These are phyloP conservation scores for Bauhinia variegata DNA, from an alignment of 306 rosid genomes.

Conservation along the genomic window DNA sequence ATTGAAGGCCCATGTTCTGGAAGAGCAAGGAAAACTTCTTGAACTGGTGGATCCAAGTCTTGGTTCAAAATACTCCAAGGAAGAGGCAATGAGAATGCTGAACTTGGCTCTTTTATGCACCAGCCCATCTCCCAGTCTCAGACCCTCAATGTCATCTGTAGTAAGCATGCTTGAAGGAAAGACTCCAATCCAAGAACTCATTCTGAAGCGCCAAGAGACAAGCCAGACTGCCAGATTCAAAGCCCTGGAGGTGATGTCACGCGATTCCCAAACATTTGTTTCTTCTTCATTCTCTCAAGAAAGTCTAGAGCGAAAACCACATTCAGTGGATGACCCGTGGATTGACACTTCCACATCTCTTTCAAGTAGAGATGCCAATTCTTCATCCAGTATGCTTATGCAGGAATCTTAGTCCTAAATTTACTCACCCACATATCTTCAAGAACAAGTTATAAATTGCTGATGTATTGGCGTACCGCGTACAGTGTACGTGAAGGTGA, in stretches of 20 bases:
- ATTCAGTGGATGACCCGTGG: slow-evolving; percentile 66
- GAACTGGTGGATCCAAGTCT: slow-evolving; percentile 77
- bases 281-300: slow-evolving; percentile 53
- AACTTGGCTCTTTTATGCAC: slow-evolving; percentile 78
- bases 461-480: no score
- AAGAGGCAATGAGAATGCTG: slow-evolving; percentile 78
- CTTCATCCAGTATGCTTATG: slow-evolving; percentile 49
- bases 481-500: no score
- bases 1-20: slow-evolving; percentile 74
- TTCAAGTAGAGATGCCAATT: slow-evolving; percentile 38
- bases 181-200: slow-evolving; percentile 56
- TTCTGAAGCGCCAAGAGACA: slow-evolving; percentile 42
- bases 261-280: slow-evolving; percentile 53
- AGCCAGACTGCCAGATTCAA: slow-evolving; percentile 57
- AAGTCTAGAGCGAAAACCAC: slow-evolving; percentile 43
- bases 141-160: slow-evolving; percentile 84
- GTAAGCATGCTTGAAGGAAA: slow-evolving; percentile 90
- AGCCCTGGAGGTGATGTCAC: slow-evolving; percentile 61
- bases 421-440: no score
- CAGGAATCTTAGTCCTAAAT: background rate
- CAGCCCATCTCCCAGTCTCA: slow-evolving; percentile 83
- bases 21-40: slow-evolving; percentile 88
- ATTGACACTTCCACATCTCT: slow-evolving; percentile 54
- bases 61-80: slow-evolving; percentile 54
- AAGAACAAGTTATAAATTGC: no score